Conservation (phyloP, 441 rosid species). For the Gossypium davidsonii region DNA sequence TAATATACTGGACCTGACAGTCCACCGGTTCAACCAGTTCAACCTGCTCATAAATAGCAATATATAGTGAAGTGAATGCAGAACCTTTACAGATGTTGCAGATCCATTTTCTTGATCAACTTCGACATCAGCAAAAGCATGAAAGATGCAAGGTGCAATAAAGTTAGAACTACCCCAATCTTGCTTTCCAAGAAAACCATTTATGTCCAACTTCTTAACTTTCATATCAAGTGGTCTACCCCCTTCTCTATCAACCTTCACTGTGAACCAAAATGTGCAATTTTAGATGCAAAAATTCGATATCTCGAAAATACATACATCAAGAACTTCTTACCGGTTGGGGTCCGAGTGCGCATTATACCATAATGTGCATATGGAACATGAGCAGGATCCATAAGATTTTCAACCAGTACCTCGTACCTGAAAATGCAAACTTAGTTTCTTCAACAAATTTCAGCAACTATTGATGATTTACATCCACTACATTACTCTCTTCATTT, state of each 20-base stretch:
- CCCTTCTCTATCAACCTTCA: constrained; percentile 78
- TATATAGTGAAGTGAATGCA: background rate
- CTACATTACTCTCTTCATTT: background rate
- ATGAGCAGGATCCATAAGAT: constrained; percentile 95
- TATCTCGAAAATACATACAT: background rate
- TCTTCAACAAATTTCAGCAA: background rate
- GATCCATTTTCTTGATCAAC: constrained; percentile 38
- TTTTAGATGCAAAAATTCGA: constrained; percentile 6
- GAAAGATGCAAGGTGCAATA: constrained; percentile 66
- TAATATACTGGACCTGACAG: background rate
- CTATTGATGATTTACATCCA: background rate
- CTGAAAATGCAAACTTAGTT: constrained; percentile 34
- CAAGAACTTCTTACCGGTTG: constrained; percentile 27
- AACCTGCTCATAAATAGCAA: background rate
- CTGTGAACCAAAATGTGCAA: constrained; percentile 28
- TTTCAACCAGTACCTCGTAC: constrained; percentile 77
- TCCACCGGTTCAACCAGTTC: background rate
- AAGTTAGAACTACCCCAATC: constrained; percentile 56
- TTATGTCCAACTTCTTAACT: constrained; percentile 39
- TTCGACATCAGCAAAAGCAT: constrained; percentile 34
- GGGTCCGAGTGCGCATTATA: constrained; percentile 39
- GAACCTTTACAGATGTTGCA: constrained; percentile 40
- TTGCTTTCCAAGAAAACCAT: constrained; percentile 54
- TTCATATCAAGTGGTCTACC: constrained; percentile 62
- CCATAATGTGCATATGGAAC: constrained; percentile 91